Evolutionary conservation across 257 asterid species (phyloP).

Genomic region (Jacaranda copaia): DNA sequence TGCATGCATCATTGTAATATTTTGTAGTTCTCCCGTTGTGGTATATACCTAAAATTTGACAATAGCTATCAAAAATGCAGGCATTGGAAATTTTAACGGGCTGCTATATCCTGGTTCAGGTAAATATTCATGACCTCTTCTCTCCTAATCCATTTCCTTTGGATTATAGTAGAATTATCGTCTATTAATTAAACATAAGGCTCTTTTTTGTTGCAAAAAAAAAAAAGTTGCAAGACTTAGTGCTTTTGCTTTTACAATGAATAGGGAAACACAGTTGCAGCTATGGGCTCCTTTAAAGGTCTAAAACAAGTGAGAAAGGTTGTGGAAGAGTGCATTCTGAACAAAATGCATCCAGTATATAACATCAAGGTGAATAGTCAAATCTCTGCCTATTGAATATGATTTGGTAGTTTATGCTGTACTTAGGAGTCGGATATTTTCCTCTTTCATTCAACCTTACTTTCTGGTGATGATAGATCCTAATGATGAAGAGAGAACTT

Average conservation of each 20-base stretch:
- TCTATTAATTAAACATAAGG: neutral
- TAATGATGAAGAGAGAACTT: slow-evolving; percentile 91
- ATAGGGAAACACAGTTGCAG: slow-evolving; percentile 77
- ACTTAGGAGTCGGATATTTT: neutral
- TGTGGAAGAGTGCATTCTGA: slow-evolving; percentile 72
- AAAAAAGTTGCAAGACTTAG: neutral
- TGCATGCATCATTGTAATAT: neutral
- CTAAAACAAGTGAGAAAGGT: slow-evolving; percentile 72
- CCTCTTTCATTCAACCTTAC: neutral
- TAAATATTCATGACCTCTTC: slow-evolving; percentile 16
- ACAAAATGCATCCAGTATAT: slow-evolving; percentile 73
- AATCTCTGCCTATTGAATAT: slow-evolving; percentile 1
- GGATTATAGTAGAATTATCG: neutral
- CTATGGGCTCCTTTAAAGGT: slow-evolving; percentile 84
- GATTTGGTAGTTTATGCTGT: neutral
- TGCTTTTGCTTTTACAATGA: slow-evolving; percentile 30
- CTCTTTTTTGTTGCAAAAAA: neutral
- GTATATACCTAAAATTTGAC: neutral
- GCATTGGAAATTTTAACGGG: slow-evolving; percentile 72
- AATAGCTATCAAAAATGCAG: slow-evolving; percentile 40
- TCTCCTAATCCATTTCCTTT: neutral
- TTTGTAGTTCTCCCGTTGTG: neutral
- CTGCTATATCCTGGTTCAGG: slow-evolving; percentile 76
- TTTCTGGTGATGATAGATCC: slow-evolving; percentile 50
- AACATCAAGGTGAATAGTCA: slow-evolving; percentile 66